Percentiles rank a stretch among this genome's conserved stretches.
Conservation (phyloP, 805 yeast species). For the Candida multigemmis region DNA sequence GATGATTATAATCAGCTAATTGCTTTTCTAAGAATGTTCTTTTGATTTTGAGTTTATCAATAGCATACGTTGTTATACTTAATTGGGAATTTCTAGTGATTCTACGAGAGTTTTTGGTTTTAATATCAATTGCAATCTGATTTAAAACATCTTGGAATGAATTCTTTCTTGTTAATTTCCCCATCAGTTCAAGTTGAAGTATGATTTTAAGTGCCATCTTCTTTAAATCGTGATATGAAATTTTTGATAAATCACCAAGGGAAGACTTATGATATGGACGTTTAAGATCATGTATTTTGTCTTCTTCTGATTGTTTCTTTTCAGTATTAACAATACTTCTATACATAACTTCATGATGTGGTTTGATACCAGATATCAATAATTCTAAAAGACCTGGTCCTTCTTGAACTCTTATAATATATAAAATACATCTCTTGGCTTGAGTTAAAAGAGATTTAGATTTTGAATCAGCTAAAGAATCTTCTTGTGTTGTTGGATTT, state of each 20-base stretch:
- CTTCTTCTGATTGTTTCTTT: constrained; percentile 12
- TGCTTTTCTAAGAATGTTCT: constrained; percentile 36
- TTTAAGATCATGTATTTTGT: constrained; percentile 31
- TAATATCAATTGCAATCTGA: constrained; percentile 76
- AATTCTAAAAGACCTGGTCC: constrained; percentile 60
- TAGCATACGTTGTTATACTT: constrained; percentile 30
- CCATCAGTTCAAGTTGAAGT: constrained; percentile 64
- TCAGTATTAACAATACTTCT: constrained; percentile 45
- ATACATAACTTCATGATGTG: constrained; percentile 62
- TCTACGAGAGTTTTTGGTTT: constrained; percentile 36
- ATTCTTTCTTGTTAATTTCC: constrained; percentile 54
- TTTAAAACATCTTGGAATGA: constrained; percentile 74
- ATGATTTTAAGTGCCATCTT: constrained; percentile 65
- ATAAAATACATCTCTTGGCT: constrained; percentile 74
- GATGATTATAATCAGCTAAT: constrained; percentile 36
- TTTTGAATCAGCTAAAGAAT: constrained; percentile 45
- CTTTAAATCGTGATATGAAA: constrained; percentile 68
- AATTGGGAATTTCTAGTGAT: constrained; percentile 31
- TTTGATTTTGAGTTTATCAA: constrained; percentile 34
- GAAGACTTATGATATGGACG: constrained; percentile 37
- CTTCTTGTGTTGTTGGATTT: constrained; percentile 41
- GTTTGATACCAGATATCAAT: constrained; percentile 55
- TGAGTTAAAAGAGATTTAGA: constrained; percentile 55
- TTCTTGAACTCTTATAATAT: constrained; percentile 76
- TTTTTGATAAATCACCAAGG: constrained; percentile 38